Evolutionary conservation across 306 rosid genomes (phyloP).

Genomic region (Erythrophleum fordii): DNA sequence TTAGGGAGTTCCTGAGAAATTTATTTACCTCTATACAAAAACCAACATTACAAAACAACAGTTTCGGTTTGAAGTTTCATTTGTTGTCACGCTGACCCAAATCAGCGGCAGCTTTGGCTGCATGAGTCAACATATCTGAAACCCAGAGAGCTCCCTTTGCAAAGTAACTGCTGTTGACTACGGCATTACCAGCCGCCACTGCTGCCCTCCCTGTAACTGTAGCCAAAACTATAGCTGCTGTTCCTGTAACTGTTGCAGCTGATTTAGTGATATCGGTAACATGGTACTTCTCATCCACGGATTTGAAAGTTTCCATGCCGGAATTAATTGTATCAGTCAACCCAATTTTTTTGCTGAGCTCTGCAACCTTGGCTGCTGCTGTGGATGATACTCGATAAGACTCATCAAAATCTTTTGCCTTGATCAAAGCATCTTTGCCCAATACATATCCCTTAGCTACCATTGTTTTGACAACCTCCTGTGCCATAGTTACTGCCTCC

Average conservation of each 20-base stretch:
- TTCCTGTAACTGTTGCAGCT: slow-evolving; percentile 74
- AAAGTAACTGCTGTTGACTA: slow-evolving; percentile 81
- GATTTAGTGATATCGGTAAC: slow-evolving; percentile 79
- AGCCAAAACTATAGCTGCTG: slow-evolving; percentile 77
- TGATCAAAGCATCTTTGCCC: slow-evolving; percentile 77
- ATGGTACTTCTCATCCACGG: slow-evolving; percentile 76
- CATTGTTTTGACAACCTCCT: slow-evolving; percentile 86
- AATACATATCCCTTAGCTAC: slow-evolving; percentile 86
- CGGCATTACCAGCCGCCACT: slow-evolving; percentile 67
- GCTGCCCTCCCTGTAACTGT: slow-evolving; percentile 79
- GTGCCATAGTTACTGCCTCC: slow-evolving; percentile 78
- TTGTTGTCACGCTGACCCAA: slow-evolving; percentile 37
- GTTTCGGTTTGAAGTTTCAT: slow-evolving; percentile 11
- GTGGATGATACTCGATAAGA: slow-evolving; percentile 69
- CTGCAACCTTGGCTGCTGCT: slow-evolving; percentile 75
- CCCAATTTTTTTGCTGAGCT: slow-evolving; percentile 75
- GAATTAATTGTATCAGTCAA: slow-evolving; percentile 71
- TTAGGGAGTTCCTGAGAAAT: not conserved
- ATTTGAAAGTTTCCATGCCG: slow-evolving; percentile 70
- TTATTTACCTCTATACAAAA: not conserved
- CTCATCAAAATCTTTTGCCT: slow-evolving; percentile 89
- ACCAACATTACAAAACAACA: not conserved
- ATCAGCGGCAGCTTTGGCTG: slow-evolving; percentile 63
- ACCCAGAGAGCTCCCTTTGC: slow-evolving; percentile 90
- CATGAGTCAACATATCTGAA: slow-evolving; percentile 57